A percentile compares a stretch with the other conserved stretches of the same genome.
These are phyloP conservation scores for Kazachstania psychrophila DNA, from an alignment of 805 yeast species.

Conservation along the genomic window DNA sequence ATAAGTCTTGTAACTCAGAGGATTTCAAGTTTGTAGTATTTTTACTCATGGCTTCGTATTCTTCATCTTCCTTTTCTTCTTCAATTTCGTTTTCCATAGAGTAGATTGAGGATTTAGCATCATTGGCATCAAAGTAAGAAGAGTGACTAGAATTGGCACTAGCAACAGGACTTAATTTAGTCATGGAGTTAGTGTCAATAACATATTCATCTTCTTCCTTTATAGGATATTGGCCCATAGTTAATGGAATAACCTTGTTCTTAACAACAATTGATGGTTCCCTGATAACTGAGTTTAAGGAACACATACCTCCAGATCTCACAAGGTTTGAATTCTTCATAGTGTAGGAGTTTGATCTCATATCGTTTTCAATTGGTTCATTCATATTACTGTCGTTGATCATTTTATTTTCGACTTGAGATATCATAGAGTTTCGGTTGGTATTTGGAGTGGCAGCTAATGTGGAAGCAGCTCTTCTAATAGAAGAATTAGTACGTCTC, in stretches of 20 bases:
- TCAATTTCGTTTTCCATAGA: conserved; percentile 12
- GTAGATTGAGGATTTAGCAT: neutral
- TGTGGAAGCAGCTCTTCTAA: conserved; percentile 31
- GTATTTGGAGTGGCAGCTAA: conserved; percentile 16
- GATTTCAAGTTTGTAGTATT: neutral
- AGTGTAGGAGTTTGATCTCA: neutral
- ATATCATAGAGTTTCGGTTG: neutral
- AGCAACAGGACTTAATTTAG: neutral
- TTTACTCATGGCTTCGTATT: conserved; percentile 3
- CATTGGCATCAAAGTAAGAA: conserved; percentile 6
- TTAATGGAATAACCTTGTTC: conserved; percentile 28
- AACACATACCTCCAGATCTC: conserved; percentile 21
- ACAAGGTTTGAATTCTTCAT: conserved; percentile 7
- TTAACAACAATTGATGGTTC: conserved; percentile 30
- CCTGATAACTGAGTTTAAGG: conserved; percentile 23
- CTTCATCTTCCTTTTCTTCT: conserved; percentile 11
- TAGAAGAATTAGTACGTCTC: conserved; percentile 30
- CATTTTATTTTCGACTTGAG: neutral
- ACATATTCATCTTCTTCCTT: conserved; percentile 21
- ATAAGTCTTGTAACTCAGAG: conserved; percentile 5
- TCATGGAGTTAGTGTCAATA: conserved; percentile 13
- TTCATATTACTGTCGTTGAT: neutral
- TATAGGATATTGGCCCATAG: conserved; percentile 24
- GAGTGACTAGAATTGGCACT: conserved; percentile 1
- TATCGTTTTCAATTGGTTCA: neutral